Percentiles rank a stretch among this genome's conserved stretches.
Evolutionary conservation across 306 rosid genomes (phyloP).

Genomic region (Prunus kanzakura): DNA sequence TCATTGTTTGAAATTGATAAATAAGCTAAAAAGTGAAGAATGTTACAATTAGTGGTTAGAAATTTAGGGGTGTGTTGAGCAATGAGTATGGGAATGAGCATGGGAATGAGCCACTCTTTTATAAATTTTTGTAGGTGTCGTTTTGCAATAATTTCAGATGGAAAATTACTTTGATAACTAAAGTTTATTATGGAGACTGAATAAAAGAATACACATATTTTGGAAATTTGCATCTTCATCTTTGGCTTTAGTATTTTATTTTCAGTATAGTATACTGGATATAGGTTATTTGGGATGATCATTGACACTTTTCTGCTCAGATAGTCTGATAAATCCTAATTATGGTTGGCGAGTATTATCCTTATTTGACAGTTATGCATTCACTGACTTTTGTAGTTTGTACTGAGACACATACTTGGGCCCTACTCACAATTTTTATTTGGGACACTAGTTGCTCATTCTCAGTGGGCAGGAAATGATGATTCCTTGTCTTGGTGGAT

Average conservation of each 20-base stretch:
- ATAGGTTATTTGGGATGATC: not conserved
- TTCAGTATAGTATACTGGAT: not conserved
- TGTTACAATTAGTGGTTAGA: not conserved
- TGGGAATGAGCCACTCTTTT: not conserved
- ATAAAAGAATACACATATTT: not conserved
- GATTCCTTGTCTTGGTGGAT: not conserved
- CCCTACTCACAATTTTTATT: not conserved
- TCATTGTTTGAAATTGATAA: not conserved
- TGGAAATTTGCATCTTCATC: not conserved
- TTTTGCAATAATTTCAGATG: not conserved
- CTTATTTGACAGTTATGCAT: not conserved
- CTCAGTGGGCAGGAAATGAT: not conserved
- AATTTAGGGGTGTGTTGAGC: not conserved
- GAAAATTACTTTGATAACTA: not conserved
- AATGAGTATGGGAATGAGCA: not conserved
- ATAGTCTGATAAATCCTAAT: not conserved
- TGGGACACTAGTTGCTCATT: constrained; percentile 2
- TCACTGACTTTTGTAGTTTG: not conserved
- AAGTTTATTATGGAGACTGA: not conserved
- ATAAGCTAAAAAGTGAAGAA: not conserved
- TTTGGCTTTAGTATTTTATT: not conserved
- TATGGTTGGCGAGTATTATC: not conserved
- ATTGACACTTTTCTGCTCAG: constrained; percentile 2
- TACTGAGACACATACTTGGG: constrained; percentile 12
- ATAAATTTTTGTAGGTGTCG: not conserved